Base-by-base conservation (phyloP, 2,329 filamentous ascomycete genomes). In the Fusarium sulawesiense region DNA sequence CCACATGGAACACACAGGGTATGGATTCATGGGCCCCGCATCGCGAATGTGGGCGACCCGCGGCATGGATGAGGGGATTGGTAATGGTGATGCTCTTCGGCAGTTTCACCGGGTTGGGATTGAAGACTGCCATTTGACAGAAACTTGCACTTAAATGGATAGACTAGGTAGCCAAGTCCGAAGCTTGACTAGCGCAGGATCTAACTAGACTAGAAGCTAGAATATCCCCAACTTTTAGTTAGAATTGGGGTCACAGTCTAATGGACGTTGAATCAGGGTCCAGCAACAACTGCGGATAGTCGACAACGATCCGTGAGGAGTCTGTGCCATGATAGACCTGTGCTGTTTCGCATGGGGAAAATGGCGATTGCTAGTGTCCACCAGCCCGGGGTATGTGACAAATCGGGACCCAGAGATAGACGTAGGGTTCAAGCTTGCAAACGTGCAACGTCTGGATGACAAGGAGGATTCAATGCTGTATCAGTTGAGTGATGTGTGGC, bases 21-120 rank as follows among this genome's bases (percentile, higher is more conserved):
- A 37, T 37, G 34, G 44, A 45, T 44, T 29, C 49, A n/a, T 21
- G 25, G 56, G 30, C 72, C 68, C 70, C 72, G 65, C 72, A 72
- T 58, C 14, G 25, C 34, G 49, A 66, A 45, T 59, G 57, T 64
- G 56, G 50, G 40, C 16, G 62, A 55, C 44, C 62, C 63, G 56
- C 56, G 62, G 62, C 49, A 49, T 56, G 32, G 55, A 45, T 45
- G 63, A 50, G 62, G 72, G 34, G 64, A 71, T 64, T 46, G 56
- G 61, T 48, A 49, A 59, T 56, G 27, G 40, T 55, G 57, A 50
- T 71, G 46, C 53, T 61, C 21, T 56, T 66, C 63, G 63, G 63
- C 63, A 66, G 56, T 66, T 66, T 44, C n/a, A 56, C 48, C 63
- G 63, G 62, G 44, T 62, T 60, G 34, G 56, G 32, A 41, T 50